These are phyloP conservation scores for Chamaecrista fasciculata DNA, from an alignment of 306 rosid species.

Conservation along the genomic window DNA sequence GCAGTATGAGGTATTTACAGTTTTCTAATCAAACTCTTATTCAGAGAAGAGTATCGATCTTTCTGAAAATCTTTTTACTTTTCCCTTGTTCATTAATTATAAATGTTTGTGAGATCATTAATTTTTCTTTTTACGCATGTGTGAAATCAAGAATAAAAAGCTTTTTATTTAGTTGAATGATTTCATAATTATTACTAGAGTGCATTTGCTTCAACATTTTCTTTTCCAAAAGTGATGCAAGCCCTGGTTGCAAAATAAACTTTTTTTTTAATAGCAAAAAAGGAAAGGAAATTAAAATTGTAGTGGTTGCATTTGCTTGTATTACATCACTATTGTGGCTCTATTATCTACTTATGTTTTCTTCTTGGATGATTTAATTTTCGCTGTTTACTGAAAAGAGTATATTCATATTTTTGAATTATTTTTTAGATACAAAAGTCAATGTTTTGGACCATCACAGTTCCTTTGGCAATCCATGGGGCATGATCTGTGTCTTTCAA, in stretches of 20 bases:
- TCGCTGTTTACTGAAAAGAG: conserved; percentile 28
- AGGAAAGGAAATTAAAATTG: not conserved
- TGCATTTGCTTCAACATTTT: not conserved
- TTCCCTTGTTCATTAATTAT: conserved; percentile 17
- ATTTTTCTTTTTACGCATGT: conserved; percentile 10
- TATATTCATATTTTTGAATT: conserved; percentile 11
- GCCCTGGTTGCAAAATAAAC: conserved; percentile 14
- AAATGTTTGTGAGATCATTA: conserved; percentile 18
- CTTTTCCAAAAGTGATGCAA: not conserved
- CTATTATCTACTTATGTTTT: conserved; percentile 10
- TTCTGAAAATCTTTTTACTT: conserved; percentile 10
- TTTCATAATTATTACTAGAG: not conserved
- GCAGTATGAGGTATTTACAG: conserved; percentile 48
- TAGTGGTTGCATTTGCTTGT: not conserved
- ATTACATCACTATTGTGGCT: not conserved
- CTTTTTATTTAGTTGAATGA: not conserved
- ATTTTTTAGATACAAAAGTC: conserved; percentile 60
- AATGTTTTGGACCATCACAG: conserved; percentile 50
- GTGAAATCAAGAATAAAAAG: conserved; percentile 1
- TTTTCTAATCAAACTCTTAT: conserved; percentile 17
- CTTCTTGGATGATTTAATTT: conserved; percentile 18
- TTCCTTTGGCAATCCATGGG: conserved; percentile 63
- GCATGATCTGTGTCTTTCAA: conserved; percentile 63
- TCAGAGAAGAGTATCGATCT: conserved; percentile 3
- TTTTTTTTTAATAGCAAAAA: too few relatives aligned